These are phyloP conservation scores for Hibiscus trionum DNA, from an alignment of 345 rosid species.

Conservation along the genomic window DNA sequence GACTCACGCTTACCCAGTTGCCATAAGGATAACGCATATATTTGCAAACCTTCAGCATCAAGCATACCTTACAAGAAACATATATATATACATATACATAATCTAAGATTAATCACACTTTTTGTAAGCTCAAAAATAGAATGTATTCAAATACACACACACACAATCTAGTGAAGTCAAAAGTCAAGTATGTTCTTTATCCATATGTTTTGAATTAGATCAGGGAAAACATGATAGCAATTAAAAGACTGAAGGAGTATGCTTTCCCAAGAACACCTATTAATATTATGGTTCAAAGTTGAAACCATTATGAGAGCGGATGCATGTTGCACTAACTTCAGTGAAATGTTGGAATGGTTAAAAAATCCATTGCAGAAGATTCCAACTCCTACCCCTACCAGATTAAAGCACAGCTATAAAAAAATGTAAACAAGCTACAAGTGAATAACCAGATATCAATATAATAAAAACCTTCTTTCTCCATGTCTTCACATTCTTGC, in stretches of 20 bases:
- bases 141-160: not conserved
- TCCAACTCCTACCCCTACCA: slow-evolving; percentile 1
- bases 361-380: not conserved
- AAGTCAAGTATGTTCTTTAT: not conserved
- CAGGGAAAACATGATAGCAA: not conserved
- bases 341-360: not conserved
- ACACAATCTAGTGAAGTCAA: not conserved
- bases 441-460: not conserved
- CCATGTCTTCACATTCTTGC: slow-evolving; percentile 57
- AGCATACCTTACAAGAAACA: slow-evolving; percentile 47
- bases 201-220: not conserved
- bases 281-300: not conserved
- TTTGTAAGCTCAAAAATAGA: not conserved
- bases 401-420: not conserved
- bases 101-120: not conserved
- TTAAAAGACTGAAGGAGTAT: not conserved
- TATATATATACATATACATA: not conserved
- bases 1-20: slow-evolving; percentile 57
- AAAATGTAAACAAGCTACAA: not conserved
- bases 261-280: not conserved
- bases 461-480: slow-evolving; percentile 47
- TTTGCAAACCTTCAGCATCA: slow-evolving; percentile 60
- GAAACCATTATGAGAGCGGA: not conserved
- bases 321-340: not conserved
- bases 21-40: slow-evolving; percentile 83